Percentiles rank a stretch among this genome's conserved stretches.
These are phyloP conservation scores for Fragaria vesca DNA, from an alignment of 306 rosid genomes.

Conservation along the genomic window DNA sequence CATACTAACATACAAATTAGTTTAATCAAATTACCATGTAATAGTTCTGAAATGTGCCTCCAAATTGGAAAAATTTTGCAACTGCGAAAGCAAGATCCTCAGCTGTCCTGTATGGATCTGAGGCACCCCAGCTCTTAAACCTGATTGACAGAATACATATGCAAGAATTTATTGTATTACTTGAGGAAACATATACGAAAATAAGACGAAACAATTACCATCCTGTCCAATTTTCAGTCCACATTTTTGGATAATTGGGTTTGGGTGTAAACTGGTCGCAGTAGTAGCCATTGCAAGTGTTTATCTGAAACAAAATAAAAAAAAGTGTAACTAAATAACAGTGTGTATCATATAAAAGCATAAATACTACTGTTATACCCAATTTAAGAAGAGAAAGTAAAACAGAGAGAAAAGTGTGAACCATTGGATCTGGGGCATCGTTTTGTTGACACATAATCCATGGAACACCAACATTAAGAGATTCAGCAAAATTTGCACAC, in stretches of 20 bases:
- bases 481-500: conserved; percentile 39
- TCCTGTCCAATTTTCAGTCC: conserved; percentile 34
- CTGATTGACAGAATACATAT: background rate
- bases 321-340: background rate
- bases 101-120: conserved; percentile 38
- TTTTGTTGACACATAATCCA: conserved; percentile 42
- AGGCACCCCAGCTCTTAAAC: conserved; percentile 37
- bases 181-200: background rate
- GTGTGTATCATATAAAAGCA: background rate
- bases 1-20: background rate
- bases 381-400: background rate
- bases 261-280: conserved; percentile 15
- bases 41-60: conserved; percentile 42
- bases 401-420: background rate
- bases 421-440: conserved; percentile 41
- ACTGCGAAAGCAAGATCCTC: conserved; percentile 45
- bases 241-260: conserved; percentile 18
- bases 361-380: too few species aligned
- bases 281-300: conserved; percentile 20
- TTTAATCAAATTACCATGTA: conserved; percentile 26
- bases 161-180: background rate
- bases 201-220: background rate
- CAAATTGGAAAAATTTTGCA: conserved; percentile 33
- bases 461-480: conserved; percentile 30
- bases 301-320: background rate